phyloP scores from a whole-genome alignment of 192 early-diverging fungal genomes.

The Backusella sp. region DNA sequence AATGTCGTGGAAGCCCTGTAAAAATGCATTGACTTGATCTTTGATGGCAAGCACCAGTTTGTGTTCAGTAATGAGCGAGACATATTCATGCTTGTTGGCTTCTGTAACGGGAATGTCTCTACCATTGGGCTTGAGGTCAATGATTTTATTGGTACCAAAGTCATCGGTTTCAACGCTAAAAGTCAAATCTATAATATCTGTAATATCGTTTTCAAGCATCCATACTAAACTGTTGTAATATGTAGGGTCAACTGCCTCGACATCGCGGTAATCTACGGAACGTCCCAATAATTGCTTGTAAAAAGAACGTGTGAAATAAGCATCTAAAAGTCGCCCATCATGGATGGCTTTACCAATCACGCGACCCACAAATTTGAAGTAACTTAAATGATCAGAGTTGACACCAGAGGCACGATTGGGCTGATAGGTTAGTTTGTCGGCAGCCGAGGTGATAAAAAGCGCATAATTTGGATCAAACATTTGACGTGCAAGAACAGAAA shows the following conservation, averaged over 20 bases:
- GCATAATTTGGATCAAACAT: constrained; percentile 99
- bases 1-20: constrained; percentile 92
- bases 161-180: constrained; percentile 93
- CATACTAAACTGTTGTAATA: constrained; percentile 97
- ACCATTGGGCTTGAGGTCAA: constrained; percentile 88
- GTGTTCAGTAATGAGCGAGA: constrained; percentile 89
- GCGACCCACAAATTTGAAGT: constrained; percentile 97
- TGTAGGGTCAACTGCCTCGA: constrained; percentile 96
- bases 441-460: constrained; percentile 94
- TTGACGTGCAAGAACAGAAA: constrained; percentile 91
- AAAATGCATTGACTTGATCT: constrained; percentile 91
- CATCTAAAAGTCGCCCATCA: constrained; percentile 90
- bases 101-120: constrained; percentile 88
- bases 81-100: constrained; percentile 96
- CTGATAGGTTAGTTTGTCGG: constrained; percentile 96
- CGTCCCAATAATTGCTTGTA: constrained; percentile 95
- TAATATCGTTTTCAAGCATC: constrained; percentile 97
- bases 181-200: constrained; percentile 90
- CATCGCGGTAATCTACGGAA: constrained; percentile 93
- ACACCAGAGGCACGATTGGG: constrained; percentile 90
- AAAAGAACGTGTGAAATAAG: constrained; percentile 97
- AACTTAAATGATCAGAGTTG: constrained; percentile 92
- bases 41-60: constrained; percentile 86
- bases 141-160: constrained; percentile 78
- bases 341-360: constrained; percentile 99